phyloP scores from a whole-genome alignment of 129 eudicot genomes.

The Pulicaria dysenterica region DNA sequence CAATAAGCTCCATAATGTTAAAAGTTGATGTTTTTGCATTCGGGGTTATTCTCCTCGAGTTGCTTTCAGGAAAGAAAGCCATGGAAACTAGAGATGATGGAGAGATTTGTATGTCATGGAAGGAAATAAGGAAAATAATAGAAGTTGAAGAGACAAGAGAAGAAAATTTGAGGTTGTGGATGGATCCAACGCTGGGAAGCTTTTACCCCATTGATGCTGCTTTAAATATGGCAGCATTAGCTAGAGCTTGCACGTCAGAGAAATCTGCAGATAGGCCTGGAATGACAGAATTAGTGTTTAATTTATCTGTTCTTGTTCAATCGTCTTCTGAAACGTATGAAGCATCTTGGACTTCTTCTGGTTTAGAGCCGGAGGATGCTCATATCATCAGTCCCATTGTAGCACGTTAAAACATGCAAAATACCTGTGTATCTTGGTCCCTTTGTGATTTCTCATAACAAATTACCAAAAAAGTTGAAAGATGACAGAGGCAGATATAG shows the following conservation, averaged over 20 bases:
- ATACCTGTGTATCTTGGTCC: neutral
- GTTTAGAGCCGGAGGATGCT: constrained; percentile 54
- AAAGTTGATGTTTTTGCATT: constrained; percentile 67
- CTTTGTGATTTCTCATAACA: constrained; percentile 7
- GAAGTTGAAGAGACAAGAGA: constrained; percentile 52
- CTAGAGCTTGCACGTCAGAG: constrained; percentile 72
- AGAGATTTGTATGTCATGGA: constrained; percentile 64
- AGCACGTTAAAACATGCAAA: constrained; percentile 53
- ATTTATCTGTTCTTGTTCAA: constrained; percentile 63
- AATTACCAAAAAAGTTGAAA: constrained; percentile 5
- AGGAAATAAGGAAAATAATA: constrained; percentile 58
- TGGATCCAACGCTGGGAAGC: constrained; percentile 58
- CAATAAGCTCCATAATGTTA: constrained; percentile 50
- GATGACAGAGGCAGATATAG: neutral
- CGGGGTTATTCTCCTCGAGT: constrained; percentile 66
- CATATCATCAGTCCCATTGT: constrained; percentile 49
- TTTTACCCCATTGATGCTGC: constrained; percentile 68
- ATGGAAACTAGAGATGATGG: constrained; percentile 65
- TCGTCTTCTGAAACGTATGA: constrained; percentile 54
- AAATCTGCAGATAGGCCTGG: constrained; percentile 63
- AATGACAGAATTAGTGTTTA: constrained; percentile 74
- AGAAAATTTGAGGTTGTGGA: constrained; percentile 61
- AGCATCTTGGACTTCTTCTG: constrained; percentile 50
- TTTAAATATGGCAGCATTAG: constrained; percentile 62
- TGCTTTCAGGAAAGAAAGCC: constrained; percentile 70